Percentiles rank a stretch among this genome's conserved stretches.
Evolutionary conservation across 495 filamentous ascomycete species (phyloP).

Genomic region (Echria macrotheca): DNA sequence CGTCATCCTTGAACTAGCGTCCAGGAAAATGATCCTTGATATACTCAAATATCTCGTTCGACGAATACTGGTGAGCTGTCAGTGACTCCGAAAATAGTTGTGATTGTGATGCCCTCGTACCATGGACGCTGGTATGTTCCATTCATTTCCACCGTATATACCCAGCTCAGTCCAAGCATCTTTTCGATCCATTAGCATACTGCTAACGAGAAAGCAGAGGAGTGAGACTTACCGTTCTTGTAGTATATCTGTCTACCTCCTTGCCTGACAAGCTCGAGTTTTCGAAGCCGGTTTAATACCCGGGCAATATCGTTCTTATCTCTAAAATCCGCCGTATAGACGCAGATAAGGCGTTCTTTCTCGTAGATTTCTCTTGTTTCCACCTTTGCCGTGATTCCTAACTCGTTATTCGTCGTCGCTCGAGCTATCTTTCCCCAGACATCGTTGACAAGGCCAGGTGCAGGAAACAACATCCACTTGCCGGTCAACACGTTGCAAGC

Average conservation of each 20-base stretch:
- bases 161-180: constrained; percentile 73
- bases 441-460: constrained; percentile 48
- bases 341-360: constrained; percentile 56
- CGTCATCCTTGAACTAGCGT: too few species aligned
- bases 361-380: constrained; percentile 37
- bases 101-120: too few species aligned
- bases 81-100: too few species aligned
- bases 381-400: constrained; percentile 68
- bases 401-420: constrained; percentile 56
- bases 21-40: constrained; percentile 10
- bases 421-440: constrained; percentile 59
- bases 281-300: constrained; percentile 54
- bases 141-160: constrained; percentile 61
- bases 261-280: constrained; percentile 51
- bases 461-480: constrained; percentile 77
- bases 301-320: constrained; percentile 63
- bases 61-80: constrained; percentile 46
- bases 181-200: constrained; percentile 16
- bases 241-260: constrained; percentile 60
- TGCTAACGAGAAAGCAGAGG: not conserved
- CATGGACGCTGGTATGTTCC: constrained; percentile 58
- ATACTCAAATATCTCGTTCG: constrained; percentile 29
- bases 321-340: constrained; percentile 71
- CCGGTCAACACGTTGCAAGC: constrained; percentile 20
- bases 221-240: constrained; percentile 51